Evolutionary conservation across 495 filamentous ascomycete species (phyloP).

Genomic region (Jackrogersella multiformis): DNA sequence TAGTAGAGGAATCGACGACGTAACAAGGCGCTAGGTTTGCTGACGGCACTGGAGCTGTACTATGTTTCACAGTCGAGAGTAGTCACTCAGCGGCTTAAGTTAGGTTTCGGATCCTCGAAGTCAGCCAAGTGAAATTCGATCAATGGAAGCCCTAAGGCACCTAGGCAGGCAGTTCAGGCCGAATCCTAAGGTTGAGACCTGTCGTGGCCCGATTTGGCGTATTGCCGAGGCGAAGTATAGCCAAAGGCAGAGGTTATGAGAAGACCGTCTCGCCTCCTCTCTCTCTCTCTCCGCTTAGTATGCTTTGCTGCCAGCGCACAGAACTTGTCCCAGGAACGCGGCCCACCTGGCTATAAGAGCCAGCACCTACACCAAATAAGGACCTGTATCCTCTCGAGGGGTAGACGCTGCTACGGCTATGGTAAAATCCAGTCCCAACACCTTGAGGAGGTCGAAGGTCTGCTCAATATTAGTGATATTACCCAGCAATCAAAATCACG

Average conservation of each 20-base stretch:
- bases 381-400: constrained; percentile 6
- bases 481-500: not conserved
- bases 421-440: not conserved
- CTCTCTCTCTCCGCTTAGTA: not conserved
- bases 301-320: constrained; percentile 24
- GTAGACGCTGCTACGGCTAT: constrained; percentile 6
- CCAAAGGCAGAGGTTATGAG: constrained; percentile 4
- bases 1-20: constrained; percentile 18
- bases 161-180: constrained; percentile 5
- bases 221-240: constrained; percentile 17
- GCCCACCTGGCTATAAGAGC: constrained; percentile 20
- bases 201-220: not conserved
- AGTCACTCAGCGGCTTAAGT: constrained; percentile 1
- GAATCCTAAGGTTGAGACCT: constrained; percentile 12
- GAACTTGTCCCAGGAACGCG: constrained; percentile 18
- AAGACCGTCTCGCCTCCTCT: constrained; percentile 8
- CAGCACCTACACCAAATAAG: not conserved
- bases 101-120: constrained; percentile 10
- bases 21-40: constrained; percentile 2
- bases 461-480: not conserved
- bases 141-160: not conserved
- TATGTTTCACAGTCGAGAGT: constrained; percentile 14
- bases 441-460: not conserved
- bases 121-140: not conserved
- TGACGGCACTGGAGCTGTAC: not conserved